A percentile compares a stretch with the other conserved stretches of the same genome.
These are phyloP conservation scores for Fusarium aywerte DNA, from an alignment of 2,329 filamentous ascomycete species.

Conservation along the genomic window DNA sequence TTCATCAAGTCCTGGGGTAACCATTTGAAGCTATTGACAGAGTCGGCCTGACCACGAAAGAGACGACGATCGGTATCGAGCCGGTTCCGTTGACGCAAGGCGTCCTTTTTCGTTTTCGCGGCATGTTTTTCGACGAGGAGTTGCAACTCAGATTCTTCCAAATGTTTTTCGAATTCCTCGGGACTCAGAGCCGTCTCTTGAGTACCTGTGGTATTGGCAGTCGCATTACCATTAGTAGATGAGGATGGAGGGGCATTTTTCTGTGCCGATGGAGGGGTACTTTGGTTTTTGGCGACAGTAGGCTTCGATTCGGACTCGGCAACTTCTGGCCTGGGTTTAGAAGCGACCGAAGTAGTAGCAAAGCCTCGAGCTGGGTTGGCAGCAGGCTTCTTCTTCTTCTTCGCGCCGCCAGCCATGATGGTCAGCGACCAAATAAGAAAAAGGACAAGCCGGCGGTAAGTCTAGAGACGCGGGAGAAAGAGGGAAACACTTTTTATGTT, in stretches of 20 bases:
- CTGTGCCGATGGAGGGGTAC: slow-evolving; percentile 48
- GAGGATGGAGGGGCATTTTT: slow-evolving; percentile 48
- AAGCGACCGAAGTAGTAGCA: slow-evolving; percentile 91
- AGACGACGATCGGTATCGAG: slow-evolving; percentile 88
- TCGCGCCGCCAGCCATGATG: slow-evolving; percentile 72
- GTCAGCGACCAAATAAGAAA: slow-evolving; percentile 3
- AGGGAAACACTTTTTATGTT: background rate
- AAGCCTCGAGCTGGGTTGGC: slow-evolving; percentile 92
- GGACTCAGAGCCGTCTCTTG: slow-evolving; percentile 70
- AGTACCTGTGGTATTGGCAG: slow-evolving; percentile 15
- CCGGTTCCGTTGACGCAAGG: slow-evolving; percentile 77
- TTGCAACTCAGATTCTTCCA: slow-evolving; percentile 92
- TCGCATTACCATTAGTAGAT: slow-evolving; percentile 41
- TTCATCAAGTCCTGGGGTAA: slow-evolving; percentile 82
- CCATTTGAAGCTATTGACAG: slow-evolving; percentile 80
- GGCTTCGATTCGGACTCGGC: slow-evolving; percentile 51
- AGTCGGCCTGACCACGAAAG: slow-evolving; percentile 80
- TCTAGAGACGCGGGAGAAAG: background rate
- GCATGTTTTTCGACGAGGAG: slow-evolving; percentile 86
- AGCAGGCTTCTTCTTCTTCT: slow-evolving; percentile 92
- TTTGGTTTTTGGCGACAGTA: slow-evolving; percentile 39
- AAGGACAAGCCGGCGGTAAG: slow-evolving; percentile 1
- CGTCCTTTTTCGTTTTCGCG: slow-evolving; percentile 81
- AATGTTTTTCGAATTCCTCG: slow-evolving; percentile 88
- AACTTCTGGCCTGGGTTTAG: slow-evolving; percentile 76